Evolutionary conservation across 352 stramenopile genomes (phyloP), one percentile per base, ranked within the genome.

Genomic region (Pythium guiyangense): DNA sequence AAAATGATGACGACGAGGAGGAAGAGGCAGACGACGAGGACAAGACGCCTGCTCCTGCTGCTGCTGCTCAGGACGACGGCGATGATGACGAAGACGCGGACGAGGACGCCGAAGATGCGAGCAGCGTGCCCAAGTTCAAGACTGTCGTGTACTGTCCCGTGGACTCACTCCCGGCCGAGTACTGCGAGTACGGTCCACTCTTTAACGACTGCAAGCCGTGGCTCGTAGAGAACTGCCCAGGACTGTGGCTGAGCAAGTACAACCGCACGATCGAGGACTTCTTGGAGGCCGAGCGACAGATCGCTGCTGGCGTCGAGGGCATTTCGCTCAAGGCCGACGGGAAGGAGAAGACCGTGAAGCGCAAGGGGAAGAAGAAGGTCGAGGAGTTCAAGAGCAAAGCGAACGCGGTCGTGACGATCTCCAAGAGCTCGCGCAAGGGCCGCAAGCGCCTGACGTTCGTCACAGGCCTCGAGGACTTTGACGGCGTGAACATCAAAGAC

Each of bases 181-280:
- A 92, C 69, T 94, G 84, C 61, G 84, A 94, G 57, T 94, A 92
- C 58, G 82, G 84, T 35, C 77, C 84, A 29, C 79, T 89, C 68
- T 94, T 94, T 63, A 75, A 91, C 49, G 80, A 94, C 62, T 90
- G 76, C 66, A 92, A 92, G 69, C 74, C 77, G 22, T 94, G 84
- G 84, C 63, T 94, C 22, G 80, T 68, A 1, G 84, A 88, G 60
- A 55, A 94, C 66, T 86, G 66, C 58, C 84, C 84, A 14, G 64
- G 80, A n/a, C 64, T 94, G 14, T 71, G 80, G 57, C 68, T 94
- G 25, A 73, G 77, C 54, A 94, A 92, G 74, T 94, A 91, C 71
- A 90, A 90, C 69, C 81, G 84, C 62, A 94, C 84, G 40, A 78
- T 94, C 39, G 43, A 59, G 17, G 79, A 94, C 51, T 76, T 90